A percentile compares a stretch with the other conserved stretches of the same genome.
phyloP scores from a whole-genome alignment of 164 flowering plant genomes.

The Cinnamomum chago region DNA sequence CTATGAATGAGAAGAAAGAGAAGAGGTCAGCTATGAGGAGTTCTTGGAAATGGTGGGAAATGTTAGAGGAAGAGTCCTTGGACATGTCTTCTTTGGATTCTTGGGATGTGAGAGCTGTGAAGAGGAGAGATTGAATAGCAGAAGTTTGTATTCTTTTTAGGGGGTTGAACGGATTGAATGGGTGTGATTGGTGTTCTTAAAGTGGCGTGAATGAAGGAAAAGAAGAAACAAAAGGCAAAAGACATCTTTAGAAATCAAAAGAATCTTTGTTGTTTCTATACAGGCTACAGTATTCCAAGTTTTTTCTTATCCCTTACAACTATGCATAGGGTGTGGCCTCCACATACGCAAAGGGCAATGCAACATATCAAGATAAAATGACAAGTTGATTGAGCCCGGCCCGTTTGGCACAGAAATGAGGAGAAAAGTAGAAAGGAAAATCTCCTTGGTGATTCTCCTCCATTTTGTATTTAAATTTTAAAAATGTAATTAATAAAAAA shows the following conservation, averaged over 20 bases:
- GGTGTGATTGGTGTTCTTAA: slow-evolving; percentile 21
- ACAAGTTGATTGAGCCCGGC: too few species aligned
- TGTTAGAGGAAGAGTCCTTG: slow-evolving; percentile 29
- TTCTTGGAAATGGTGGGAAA: slow-evolving; percentile 5
- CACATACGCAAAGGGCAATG: too few species aligned
- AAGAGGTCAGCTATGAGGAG: slow-evolving; percentile 37
- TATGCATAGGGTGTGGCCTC: too few species aligned
- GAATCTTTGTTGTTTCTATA: not conserved
- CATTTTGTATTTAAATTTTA: too few species aligned
- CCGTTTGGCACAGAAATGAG: too few species aligned
- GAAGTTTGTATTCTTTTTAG: too few species aligned
- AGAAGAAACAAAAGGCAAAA: not conserved
- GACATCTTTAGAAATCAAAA: not conserved
- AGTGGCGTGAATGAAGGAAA: slow-evolving; percentile 5
- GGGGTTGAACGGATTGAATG: not conserved
- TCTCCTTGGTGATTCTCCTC: too few species aligned
- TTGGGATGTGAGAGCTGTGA: not conserved
- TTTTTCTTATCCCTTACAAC: not conserved
- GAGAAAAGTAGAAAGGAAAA: too few species aligned
- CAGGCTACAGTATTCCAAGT: not conserved
- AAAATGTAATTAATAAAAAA: too few species aligned
- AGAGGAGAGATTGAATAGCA: not conserved
- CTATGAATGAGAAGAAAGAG: slow-evolving; percentile 34
- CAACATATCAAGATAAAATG: too few species aligned
- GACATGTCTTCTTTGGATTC: slow-evolving; percentile 27